phyloP scores from a whole-genome alignment of 179 eudicot species.

The Beta lomatogona region DNA sequence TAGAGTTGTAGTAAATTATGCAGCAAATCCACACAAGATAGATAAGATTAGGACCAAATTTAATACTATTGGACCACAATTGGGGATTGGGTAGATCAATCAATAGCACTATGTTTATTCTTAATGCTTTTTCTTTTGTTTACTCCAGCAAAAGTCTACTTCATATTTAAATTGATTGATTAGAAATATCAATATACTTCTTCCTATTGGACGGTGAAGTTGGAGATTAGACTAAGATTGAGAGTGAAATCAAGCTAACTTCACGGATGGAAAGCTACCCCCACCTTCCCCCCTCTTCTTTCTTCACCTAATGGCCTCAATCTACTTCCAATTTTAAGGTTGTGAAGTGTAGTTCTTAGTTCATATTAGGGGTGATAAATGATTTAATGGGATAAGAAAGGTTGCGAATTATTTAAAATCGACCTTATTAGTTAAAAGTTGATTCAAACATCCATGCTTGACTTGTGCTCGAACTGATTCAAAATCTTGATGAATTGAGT shows the following conservation, averaged over 20 bases:
- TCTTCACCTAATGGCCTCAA: neutral
- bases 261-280: neutral
- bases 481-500: too few species aligned
- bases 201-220: neutral
- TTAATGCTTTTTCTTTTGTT: neutral
- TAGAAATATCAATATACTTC: neutral
- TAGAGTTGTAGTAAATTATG: neutral
- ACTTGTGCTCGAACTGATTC: too few species aligned
- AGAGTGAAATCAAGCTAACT: neutral
- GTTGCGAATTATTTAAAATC: too few species aligned
- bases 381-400: too few species aligned
- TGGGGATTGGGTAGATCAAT: neutral
- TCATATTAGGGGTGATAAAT: too few species aligned
- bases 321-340: neutral
- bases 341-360: too few species aligned
- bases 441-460: too few species aligned
- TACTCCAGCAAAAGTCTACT: neutral
- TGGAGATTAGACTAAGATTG: neutral
- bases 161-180: neutral
- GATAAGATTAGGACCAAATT: neutral
- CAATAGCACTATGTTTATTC: neutral
- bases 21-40: neutral
- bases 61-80: neutral
- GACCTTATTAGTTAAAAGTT: too few species aligned
- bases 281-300: neutral